Base-by-base conservation (phyloP, 1,139 yeast genomes). In the Sugiyamaella sp. region DNA sequence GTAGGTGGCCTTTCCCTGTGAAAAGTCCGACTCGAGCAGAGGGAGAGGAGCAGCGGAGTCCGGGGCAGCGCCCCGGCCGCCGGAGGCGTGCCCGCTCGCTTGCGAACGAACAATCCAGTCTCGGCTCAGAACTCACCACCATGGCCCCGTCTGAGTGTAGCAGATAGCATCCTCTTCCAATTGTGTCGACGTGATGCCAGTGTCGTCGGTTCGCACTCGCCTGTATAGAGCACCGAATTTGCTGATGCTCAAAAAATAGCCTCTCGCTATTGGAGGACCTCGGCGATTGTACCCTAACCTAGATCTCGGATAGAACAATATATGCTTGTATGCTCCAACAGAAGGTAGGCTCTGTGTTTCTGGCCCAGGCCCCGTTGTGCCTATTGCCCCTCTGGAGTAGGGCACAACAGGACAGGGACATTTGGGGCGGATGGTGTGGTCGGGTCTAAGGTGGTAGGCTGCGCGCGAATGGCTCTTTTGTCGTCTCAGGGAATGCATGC, bases 11-110 rank as follows among this genome's bases (percentile, higher is more conserved):
- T 25, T 25, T 25, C 29, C 29, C 29, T 25, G 5, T 10, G 10
- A 25, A 25, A 25, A 25, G 10, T n/a, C n/a, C n/a, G n/a, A n/a
- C n/a, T n/a, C n/a, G n/a, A n/a, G n/a, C n/a, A n/a, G n/a, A n/a
- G n/a, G n/a, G n/a, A n/a, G n/a, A n/a, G n/a, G n/a, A n/a, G n/a
- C n/a, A n/a, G n/a, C n/a, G n/a, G n/a, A n/a, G n/a, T n/a, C n/a
- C n/a, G 38, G 14, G 16, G 16, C 38, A 16, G 10, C 5, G 38
- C 38, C 14, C 38, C 38, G 38, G 16, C 14, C n/a, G 52, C 61
- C 21, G 66, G 66, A 2, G 59, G 4, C 10, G 14, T n/a, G 22
- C 6, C 12, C 5, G n/a, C n/a, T n/a, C n/a, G n/a, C n/a, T n/a
- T n/a, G n/a, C n/a, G n/a, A n/a, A n/a, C n/a, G n/a, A n/a, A n/a